Percentiles rank a stretch among this genome's conserved stretches.
These are phyloP conservation scores for Rhodotorula toruloides DNA, from an alignment of 768 basidiomycete species.

Conservation along the genomic window DNA sequence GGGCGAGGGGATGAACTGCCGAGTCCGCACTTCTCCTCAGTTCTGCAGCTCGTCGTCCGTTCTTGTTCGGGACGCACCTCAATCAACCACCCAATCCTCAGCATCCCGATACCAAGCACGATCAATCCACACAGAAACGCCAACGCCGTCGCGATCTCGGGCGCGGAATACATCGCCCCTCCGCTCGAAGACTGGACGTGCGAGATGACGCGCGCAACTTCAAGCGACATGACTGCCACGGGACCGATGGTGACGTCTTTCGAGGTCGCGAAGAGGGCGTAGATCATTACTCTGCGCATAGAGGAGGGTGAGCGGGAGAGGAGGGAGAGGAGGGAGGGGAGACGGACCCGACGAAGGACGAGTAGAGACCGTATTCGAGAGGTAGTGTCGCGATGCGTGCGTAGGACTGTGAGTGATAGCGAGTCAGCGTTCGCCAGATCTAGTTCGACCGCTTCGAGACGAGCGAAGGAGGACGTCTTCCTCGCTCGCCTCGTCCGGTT, in stretches of 20 bases:
- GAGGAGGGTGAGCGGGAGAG: conserved; percentile 46
- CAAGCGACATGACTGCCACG: conserved; percentile 86
- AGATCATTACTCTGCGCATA: conserved; percentile 60
- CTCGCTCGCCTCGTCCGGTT: too few relatives aligned
- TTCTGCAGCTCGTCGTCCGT: conserved; percentile 46
- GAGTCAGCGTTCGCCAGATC: background rate
- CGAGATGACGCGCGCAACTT: conserved; percentile 49
- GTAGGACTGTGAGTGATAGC: conserved; percentile 36
- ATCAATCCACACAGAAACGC: conserved; percentile 88
- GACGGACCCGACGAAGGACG: conserved; percentile 74
- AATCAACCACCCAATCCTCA: conserved; percentile 91
- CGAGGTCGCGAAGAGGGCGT: conserved; percentile 94
- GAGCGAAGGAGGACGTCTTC: too few relatives aligned
- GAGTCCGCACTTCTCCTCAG: conserved; percentile 45
- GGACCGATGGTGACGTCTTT: conserved; percentile 97
- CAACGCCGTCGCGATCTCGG: conserved; percentile 67
- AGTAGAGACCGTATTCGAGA: conserved; percentile 86
- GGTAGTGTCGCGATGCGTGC: conserved; percentile 65
- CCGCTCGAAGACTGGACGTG: conserved; percentile 23
- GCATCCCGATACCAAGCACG: conserved; percentile 78
- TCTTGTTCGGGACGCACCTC: conserved; percentile 99
- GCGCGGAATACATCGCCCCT: conserved; percentile 19
- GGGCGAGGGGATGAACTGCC: conserved; percentile 79
- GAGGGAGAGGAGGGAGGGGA: background rate
- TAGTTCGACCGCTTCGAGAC: background rate